These are phyloP conservation scores for Lipomyces sp. DNA, from an alignment of 805 yeast genomes.

Conservation along the genomic window DNA sequence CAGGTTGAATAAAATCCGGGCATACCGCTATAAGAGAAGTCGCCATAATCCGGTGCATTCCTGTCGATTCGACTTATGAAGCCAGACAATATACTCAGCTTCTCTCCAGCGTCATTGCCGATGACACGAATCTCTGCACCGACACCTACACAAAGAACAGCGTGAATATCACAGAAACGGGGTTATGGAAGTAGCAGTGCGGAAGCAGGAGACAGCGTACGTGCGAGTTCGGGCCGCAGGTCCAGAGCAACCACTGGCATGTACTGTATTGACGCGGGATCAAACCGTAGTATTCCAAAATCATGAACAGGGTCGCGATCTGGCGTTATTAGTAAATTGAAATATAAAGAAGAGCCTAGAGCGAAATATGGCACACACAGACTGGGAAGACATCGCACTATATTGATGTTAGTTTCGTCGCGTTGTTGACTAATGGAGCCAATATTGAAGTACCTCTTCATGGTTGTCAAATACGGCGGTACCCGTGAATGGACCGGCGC, in stretches of 20 bases:
- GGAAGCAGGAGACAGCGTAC: neutral
- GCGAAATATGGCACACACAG: no score
- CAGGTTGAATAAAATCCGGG: conserved; percentile 87
- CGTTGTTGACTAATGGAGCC: conserved; percentile 49
- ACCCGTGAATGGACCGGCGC: conserved; percentile 91
- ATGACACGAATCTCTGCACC: conserved; percentile 92
- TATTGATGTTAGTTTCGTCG: neutral
- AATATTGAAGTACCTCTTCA: conserved; percentile 78
- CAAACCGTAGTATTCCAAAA: conserved; percentile 81
- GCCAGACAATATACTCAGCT: conserved; percentile 82
- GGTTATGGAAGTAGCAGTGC: neutral
- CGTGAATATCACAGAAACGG: neutral
- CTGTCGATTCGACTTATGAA: conserved; percentile 80
- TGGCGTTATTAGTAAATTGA: neutral
- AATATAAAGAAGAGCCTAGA: neutral
- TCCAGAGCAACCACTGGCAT: conserved; percentile 65
- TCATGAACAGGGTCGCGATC: conserved; percentile 95
- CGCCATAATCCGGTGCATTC: conserved; percentile 93
- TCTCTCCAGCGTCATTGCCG: conserved; percentile 96
- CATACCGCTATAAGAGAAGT: conserved; percentile 85
- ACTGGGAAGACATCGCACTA: conserved; percentile 26
- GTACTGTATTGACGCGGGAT: conserved; percentile 68
- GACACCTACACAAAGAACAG: conserved; percentile 55
- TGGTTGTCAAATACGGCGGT: conserved; percentile 91
- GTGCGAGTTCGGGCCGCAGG: conserved; percentile 63